Conservation (phyloP, 1,284 basidiomycete species). For the Tilletiaria anomala region DNA sequence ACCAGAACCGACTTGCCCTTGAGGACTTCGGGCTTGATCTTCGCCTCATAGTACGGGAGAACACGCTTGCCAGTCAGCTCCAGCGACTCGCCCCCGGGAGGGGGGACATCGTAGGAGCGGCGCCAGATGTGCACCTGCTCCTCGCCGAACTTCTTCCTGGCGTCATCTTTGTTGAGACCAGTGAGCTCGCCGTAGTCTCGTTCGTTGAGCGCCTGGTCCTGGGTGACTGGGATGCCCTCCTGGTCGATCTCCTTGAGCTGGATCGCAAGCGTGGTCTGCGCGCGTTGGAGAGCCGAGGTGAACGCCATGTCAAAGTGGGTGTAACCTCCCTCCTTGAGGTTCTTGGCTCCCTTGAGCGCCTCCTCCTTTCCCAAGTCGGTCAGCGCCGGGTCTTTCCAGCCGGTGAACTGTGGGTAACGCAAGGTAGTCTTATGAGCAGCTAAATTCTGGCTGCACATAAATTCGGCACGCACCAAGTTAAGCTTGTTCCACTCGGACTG, state of each 20-base stretch:
- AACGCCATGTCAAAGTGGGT: constrained; percentile 37
- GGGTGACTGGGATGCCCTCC: constrained; percentile 31
- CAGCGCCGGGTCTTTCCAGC: constrained; percentile 39
- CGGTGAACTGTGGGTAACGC: constrained; percentile 22
- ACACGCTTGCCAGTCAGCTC: constrained; percentile 42
- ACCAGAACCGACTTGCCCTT: constrained; percentile 30
- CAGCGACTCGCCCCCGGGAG: constrained; percentile 42
- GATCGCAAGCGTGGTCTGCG: constrained; percentile 42
- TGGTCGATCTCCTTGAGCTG: constrained; percentile 41
- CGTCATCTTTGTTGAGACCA: constrained; percentile 43
- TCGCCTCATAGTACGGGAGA: constrained; percentile 41
- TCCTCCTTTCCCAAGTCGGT: constrained; percentile 36
- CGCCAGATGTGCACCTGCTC: constrained; percentile 43
- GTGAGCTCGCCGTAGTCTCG: constrained; percentile 42
- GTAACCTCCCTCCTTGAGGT: constrained; percentile 36
- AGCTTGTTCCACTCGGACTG: constrained; percentile 41
- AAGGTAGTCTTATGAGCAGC: neutral
- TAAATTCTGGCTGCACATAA: neutral
- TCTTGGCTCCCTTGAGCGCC: constrained; percentile 34
- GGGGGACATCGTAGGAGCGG: constrained; percentile 40
- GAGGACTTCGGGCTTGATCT: constrained; percentile 40
- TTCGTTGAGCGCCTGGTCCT: constrained; percentile 43
- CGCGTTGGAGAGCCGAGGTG: constrained; percentile 42
- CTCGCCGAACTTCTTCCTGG: constrained; percentile 42
- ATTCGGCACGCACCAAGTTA: constrained; percentile 20